Evolutionary conservation across 2,329 filamentous ascomycete genomes (phyloP).

Genomic region (Hymenoscyphus fructigenus): DNA sequence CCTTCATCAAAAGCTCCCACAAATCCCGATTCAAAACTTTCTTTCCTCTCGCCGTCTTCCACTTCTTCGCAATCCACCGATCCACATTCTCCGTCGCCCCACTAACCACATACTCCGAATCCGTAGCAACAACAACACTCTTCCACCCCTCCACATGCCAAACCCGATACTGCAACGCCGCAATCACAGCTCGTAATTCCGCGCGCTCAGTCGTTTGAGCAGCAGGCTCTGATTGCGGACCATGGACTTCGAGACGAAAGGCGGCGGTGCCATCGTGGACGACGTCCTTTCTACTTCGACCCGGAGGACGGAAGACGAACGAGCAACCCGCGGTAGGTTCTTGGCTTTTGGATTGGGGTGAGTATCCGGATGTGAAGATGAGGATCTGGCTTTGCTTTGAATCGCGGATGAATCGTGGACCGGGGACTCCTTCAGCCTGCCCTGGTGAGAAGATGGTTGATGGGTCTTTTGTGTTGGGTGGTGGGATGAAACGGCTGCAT

Average conservation of each 20-base stretch:
- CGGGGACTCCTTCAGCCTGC: not conserved
- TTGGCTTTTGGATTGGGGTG: not conserved
- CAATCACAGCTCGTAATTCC: conserved; percentile 54
- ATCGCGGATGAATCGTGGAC: not conserved
- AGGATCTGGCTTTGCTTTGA: not conserved
- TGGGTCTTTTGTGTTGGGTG: not conserved
- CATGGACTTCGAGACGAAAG: conserved; percentile 44
- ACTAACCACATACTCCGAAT: conserved; percentile 51
- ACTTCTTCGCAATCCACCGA: conserved; percentile 46
- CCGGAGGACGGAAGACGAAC: not conserved
- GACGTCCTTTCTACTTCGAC: not conserved
- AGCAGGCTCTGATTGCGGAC: conserved; percentile 41
- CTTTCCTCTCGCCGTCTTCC: conserved; percentile 39
- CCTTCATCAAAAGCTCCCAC: conserved; percentile 49
- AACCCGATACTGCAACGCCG: conserved; percentile 45
- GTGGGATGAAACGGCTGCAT: not conserved
- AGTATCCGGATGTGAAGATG: not conserved
- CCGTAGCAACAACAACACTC: conserved; percentile 51
- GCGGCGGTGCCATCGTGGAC: conserved; percentile 20
- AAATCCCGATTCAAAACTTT: conserved; percentile 51
- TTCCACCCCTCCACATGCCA: conserved; percentile 41
- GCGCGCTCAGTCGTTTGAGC: conserved; percentile 52
- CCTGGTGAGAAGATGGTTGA: not conserved
- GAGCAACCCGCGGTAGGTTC: not conserved
- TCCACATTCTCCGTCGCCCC: conserved; percentile 45